phyloP scores from a whole-genome alignment of 1,139 yeast genomes.

The Suhomyces kunorum region DNA sequence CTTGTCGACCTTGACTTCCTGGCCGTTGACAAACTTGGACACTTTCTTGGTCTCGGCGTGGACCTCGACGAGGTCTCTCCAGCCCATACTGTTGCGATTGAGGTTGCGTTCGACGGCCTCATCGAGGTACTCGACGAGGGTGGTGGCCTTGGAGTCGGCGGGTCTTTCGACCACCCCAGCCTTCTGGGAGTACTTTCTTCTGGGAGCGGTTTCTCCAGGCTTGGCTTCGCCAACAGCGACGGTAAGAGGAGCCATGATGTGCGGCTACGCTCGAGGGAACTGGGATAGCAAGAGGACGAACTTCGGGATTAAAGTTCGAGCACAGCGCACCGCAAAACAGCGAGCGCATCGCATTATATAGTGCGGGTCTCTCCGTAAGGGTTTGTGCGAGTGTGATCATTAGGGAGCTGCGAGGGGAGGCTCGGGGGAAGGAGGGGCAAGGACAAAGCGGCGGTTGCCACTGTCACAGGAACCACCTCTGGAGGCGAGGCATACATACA shows the following conservation, averaged over 20 bases:
- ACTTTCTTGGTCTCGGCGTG: constrained; percentile 77
- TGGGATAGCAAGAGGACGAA: not conserved
- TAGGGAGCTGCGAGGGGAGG: constrained; percentile 8
- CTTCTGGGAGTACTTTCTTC: constrained; percentile 68
- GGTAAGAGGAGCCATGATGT: constrained; percentile 38
- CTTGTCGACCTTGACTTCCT: constrained; percentile 69
- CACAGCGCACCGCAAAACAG: constrained; percentile 7
- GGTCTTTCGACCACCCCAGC: constrained; percentile 61
- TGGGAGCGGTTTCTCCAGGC: constrained; percentile 88
- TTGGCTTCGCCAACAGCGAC: constrained; percentile 82
- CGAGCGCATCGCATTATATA: constrained; percentile 12
- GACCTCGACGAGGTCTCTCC: constrained; percentile 73
- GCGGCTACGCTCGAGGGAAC: not conserved
- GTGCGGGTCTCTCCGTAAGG: not conserved
- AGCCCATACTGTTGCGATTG: constrained; percentile 63
- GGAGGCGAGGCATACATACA: no score
- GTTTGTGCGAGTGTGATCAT: constrained; percentile 11
- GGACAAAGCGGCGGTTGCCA: not conserved
- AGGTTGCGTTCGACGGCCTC: constrained; percentile 66
- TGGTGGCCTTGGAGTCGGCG: constrained; percentile 55
- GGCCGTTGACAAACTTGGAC: constrained; percentile 77
- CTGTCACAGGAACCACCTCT: constrained; percentile 1
- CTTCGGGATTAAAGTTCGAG: not conserved
- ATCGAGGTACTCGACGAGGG: constrained; percentile 68
- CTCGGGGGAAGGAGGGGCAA: constrained; percentile 3